Evolutionary conservation across 257 asterid genomes (phyloP), one percentile per base, ranked within the genome.

Genomic region (Ehretia macrophylla): DNA sequence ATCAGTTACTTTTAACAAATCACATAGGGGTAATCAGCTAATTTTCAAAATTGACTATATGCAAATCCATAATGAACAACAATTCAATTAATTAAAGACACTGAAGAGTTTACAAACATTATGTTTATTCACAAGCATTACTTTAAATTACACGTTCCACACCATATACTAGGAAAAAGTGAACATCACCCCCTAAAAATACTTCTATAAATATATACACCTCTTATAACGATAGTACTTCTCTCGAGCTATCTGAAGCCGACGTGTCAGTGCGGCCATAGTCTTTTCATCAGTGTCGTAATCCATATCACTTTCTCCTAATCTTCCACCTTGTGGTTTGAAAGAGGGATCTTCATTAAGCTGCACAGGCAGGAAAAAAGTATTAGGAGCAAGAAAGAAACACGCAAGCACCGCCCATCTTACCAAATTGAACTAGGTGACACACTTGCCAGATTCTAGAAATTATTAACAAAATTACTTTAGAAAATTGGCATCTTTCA

Each of bases 251-350:
- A 44, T 82, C 75, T 67, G 68, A 59, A 87, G 83, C 22, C 78
- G 83, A 37, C 93, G 90, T 60, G 93, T 82, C 61, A 87, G 90
- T 65, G 74, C 60, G 8, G 93, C 95, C 95, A 87, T 87, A 74
- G 83, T 61, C 74, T 84, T 86, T 51, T 60, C 73, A 76, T 87
- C 95, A 68, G 90, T 78, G 73, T 87, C 93, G 61, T 84, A 87
- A 60, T 84, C 95, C 95, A 84, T 82, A 60, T 87, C 95, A 72
- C 71, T 80, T 82, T 78, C 90, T 58, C 95, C 92, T 38, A 84
- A 73, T 58, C 70, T 82, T 22, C 95, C 90, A 40, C 95, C 95
- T 82, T 84, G 90, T 8, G 90, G 95, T 74, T 82, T 87, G 51
- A 84, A 87, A 48, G 90, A 68, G 18, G 90, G 81, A 51, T 87